These are phyloP conservation scores for Acanthamoeba polyphaga DNA, from an alignment of 208 protist species.

Conservation along the genomic window DNA sequence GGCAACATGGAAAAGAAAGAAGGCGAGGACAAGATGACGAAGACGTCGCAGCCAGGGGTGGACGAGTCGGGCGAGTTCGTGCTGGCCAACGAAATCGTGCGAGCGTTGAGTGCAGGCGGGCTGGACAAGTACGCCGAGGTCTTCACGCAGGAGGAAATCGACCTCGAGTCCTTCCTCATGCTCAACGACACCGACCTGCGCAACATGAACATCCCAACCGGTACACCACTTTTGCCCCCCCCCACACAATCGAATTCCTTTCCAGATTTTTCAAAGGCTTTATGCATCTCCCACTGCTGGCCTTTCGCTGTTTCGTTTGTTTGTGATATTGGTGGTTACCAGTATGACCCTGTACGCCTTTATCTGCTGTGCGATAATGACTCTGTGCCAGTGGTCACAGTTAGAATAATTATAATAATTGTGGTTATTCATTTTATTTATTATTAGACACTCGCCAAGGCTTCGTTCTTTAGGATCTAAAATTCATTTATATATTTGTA, in stretches of 20 bases:
- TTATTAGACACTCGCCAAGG: background rate
- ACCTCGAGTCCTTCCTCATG: constrained; percentile 64
- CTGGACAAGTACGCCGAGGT: constrained; percentile 43
- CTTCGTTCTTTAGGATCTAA: background rate
- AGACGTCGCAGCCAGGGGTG: background rate
- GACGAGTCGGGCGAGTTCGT: constrained; percentile 46
- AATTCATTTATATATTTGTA: background rate
- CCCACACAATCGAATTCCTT: background rate
- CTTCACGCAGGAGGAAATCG: constrained; percentile 69
- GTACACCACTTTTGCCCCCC: background rate
- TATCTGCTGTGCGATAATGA: background rate
- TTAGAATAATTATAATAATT: background rate
- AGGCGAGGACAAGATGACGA: background rate
- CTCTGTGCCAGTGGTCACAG: no score
- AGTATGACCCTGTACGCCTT: background rate
- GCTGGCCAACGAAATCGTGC: constrained; percentile 36
- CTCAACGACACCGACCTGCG: constrained; percentile 63
- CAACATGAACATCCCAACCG: constrained; percentile 66
- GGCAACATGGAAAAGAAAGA: background rate
- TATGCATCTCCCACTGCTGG: no score
- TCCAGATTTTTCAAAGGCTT: background rate
- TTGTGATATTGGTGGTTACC: no score
- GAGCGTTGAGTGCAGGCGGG: constrained; percentile 19
- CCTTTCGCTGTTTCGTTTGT: background rate
- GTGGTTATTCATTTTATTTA: background rate